Evolutionary conservation across 148 eudicot species (phyloP).

Genomic region (Camellia japonica): DNA sequence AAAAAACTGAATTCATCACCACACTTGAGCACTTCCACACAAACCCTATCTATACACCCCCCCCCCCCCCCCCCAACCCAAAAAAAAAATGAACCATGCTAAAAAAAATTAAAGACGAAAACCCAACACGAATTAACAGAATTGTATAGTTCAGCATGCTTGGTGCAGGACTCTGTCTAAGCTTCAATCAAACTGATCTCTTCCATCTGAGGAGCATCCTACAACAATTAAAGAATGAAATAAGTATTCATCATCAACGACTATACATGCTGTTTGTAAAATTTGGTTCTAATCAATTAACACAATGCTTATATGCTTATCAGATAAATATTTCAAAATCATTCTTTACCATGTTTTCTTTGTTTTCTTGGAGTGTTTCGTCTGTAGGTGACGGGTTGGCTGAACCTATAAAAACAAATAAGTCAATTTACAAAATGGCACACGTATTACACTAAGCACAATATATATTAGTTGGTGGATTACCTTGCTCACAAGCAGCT

Average conservation of each 20-base stretch:
- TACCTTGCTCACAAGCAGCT: slow-evolving; percentile 41
- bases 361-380: slow-evolving; percentile 53
- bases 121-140: not conserved
- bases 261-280: not conserved
- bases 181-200: slow-evolving; percentile 36
- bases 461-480: not conserved
- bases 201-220: slow-evolving; percentile 53
- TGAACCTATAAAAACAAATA: slow-evolving; percentile 25
- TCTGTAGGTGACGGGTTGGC: slow-evolving; percentile 25
- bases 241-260: not conserved
- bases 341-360: slow-evolving; percentile 78
- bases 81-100: not conserved
- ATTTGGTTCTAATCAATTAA: not conserved
- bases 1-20: not conserved
- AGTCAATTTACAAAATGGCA: not conserved
- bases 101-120: slow-evolving; percentile 2
- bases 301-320: not conserved
- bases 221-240: slow-evolving; percentile 17
- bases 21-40: slow-evolving; percentile 7
- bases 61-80: not conserved
- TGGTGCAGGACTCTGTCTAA: slow-evolving; percentile 13
- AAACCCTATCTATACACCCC: slow-evolving; percentile 16
- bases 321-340: not conserved
- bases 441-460: too few species aligned
- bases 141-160: slow-evolving; percentile 7